phyloP scores from a whole-genome alignment of 306 rosid genomes.

The Rosa multiflora region DNA sequence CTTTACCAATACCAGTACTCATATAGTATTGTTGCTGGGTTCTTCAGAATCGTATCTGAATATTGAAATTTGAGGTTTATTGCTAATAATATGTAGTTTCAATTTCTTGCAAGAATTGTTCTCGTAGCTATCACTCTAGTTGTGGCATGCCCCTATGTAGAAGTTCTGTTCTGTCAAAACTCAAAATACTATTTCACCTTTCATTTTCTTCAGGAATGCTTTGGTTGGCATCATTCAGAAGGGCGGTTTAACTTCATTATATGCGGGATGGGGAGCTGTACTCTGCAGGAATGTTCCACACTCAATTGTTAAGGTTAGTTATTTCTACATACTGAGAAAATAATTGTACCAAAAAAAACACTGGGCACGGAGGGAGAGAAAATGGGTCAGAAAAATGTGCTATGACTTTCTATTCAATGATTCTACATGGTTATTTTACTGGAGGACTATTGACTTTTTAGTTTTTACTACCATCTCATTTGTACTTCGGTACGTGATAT shows the following conservation, averaged over 20 bases:
- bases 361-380: neutral
- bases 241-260: conserved; percentile 76
- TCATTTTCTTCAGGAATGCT: conserved; percentile 58
- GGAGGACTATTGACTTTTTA: neutral
- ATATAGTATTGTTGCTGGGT: conserved; percentile 10
- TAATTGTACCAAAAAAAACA: neutral
- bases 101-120: neutral
- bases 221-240: conserved; percentile 62
- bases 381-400: neutral
- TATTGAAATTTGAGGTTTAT: neutral
- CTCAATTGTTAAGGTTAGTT: conserved; percentile 81
- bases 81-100: neutral
- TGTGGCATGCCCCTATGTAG: conserved; percentile 15
- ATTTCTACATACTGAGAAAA: conserved; percentile 23
- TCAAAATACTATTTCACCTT: neutral
- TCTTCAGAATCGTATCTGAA: neutral
- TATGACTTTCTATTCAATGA: neutral
- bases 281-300: conserved; percentile 93
- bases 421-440: neutral
- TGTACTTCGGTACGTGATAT: conserved; percentile 19
- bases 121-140: conserved; percentile 8
- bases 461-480: conserved; percentile 13
- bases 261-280: conserved; percentile 97
- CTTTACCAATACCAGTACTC: conserved; percentile 19
- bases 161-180: conserved; percentile 22